A percentile compares a stretch with the other conserved stretches of the same genome.
phyloP scores from a whole-genome alignment of 371 early-diverging fungal genomes.

The Haplosporangium sp. region DNA sequence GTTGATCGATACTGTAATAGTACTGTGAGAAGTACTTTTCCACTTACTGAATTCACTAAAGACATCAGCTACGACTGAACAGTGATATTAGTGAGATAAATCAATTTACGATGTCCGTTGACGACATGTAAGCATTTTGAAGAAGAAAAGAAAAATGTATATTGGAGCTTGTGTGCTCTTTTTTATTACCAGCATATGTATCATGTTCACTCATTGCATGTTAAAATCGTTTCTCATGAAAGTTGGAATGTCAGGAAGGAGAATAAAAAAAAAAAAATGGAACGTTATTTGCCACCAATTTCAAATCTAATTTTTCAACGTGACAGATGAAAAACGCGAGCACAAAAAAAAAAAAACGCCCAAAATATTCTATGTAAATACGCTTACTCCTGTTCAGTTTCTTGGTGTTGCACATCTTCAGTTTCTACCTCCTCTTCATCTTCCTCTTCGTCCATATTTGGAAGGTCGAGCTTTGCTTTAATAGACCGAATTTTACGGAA shows the following conservation, averaged over 20 bases:
- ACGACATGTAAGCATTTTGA: too few relatives aligned
- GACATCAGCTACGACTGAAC: constrained; percentile 19
- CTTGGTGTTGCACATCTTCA: neutral
- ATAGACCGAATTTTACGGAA: constrained; percentile 51
- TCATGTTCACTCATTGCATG: constrained; percentile 23
- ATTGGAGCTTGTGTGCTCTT: too few relatives aligned
- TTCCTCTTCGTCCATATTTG: constrained; percentile 27
- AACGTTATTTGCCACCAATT: constrained; percentile 19
- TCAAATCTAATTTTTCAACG: neutral
- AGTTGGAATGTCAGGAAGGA: neutral
- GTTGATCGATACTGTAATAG: too few relatives aligned
- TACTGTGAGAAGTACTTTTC: neutral
- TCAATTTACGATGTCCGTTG: neutral
- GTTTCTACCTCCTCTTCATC: constrained; percentile 11
- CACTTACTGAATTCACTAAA: constrained; percentile 17
- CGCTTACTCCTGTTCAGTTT: neutral
- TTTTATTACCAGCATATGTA: constrained; percentile 8
- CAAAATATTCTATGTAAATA: too few relatives aligned
- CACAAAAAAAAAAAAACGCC: too few relatives aligned
- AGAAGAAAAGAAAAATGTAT: too few relatives aligned
- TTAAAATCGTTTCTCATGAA: neutral
- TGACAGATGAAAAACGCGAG: too few relatives aligned
- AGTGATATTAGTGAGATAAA: neutral
- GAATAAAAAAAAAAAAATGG: neutral
- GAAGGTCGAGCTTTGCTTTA: constrained; percentile 38